phyloP scores from a whole-genome alignment of 2,329 filamentous ascomycete species.

The Zasmidium cellare region DNA sequence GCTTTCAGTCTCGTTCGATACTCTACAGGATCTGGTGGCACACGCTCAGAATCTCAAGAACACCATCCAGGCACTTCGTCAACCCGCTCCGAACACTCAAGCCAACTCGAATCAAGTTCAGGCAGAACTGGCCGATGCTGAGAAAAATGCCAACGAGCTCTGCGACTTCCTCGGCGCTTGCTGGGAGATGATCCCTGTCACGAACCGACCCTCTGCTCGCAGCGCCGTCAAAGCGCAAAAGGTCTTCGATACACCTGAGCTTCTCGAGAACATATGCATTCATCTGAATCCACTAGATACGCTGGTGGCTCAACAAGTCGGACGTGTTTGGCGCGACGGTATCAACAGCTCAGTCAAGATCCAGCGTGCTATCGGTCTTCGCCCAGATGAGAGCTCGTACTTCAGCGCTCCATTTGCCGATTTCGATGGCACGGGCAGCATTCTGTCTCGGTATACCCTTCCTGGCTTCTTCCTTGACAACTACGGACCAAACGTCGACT shows the following conservation, averaged over 20 bases:
- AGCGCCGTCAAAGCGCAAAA: conserved; percentile 1
- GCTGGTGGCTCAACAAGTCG: background rate
- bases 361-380: background rate
- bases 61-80: background rate
- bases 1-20: background rate
- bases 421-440: too few species aligned
- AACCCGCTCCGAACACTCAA: background rate
- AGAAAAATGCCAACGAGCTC: background rate
- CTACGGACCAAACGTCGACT: too few species aligned
- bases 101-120: background rate
- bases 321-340: background rate
- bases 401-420: background rate
- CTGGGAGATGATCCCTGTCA: background rate
- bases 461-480: too few species aligned
- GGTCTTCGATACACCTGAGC: conserved; percentile 8
- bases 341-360: background rate
- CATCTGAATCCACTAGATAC: background rate
- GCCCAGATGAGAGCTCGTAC: background rate
- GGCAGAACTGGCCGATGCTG: background rate
- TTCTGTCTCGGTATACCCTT: too few species aligned
- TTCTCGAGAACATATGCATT: conserved; percentile 14
- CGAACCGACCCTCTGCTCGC: background rate
- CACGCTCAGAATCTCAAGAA: background rate
- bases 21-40: background rate
- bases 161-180: background rate